phyloP scores from a whole-genome alignment of 2,329 filamentous ascomycete genomes.

The Talaromyces albobiverticillius region DNA sequence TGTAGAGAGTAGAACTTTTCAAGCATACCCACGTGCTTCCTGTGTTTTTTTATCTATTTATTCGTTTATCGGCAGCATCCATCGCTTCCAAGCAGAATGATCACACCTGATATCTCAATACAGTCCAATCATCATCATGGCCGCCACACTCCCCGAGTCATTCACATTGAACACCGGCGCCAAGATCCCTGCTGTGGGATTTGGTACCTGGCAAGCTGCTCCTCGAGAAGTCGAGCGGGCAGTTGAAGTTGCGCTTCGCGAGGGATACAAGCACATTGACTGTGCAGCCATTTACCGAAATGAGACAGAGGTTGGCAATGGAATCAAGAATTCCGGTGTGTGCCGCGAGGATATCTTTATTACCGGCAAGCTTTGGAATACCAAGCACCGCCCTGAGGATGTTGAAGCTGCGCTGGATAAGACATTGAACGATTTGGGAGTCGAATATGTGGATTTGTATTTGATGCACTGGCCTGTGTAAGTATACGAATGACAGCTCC shows the following conservation, averaged over 20 bases:
- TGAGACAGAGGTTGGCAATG: slow-evolving; percentile 65
- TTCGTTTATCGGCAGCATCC: too few species aligned
- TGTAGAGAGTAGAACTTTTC: too few species aligned
- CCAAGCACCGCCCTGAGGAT: slow-evolving; percentile 63
- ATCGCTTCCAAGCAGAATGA: too few species aligned
- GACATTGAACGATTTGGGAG: slow-evolving; percentile 60
- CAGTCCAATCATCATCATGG: neutral
- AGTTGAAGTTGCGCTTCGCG: slow-evolving; percentile 46
- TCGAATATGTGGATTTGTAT: slow-evolving; percentile 67
- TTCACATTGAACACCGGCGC: slow-evolving; percentile 49
- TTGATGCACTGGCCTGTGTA: slow-evolving; percentile 57
- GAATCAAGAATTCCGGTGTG: slow-evolving; percentile 62
- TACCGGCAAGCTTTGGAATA: slow-evolving; percentile 81
- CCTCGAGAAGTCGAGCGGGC: slow-evolving; percentile 47
- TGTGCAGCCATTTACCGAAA: slow-evolving; percentile 70
- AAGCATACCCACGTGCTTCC: too few species aligned
- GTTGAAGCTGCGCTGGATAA: slow-evolving; percentile 60
- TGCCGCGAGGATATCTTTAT: slow-evolving; percentile 66
- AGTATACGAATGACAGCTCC: too few species aligned
- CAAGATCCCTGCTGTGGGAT: slow-evolving; percentile 48
- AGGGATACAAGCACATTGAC: slow-evolving; percentile 55
- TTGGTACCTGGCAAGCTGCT: slow-evolving; percentile 55
- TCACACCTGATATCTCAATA: too few species aligned
- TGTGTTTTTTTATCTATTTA: too few species aligned
- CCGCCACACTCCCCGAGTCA: neutral